phyloP scores from a whole-genome alignment of 176 grass and related monocot genomes.

The Thalia dealbata region DNA sequence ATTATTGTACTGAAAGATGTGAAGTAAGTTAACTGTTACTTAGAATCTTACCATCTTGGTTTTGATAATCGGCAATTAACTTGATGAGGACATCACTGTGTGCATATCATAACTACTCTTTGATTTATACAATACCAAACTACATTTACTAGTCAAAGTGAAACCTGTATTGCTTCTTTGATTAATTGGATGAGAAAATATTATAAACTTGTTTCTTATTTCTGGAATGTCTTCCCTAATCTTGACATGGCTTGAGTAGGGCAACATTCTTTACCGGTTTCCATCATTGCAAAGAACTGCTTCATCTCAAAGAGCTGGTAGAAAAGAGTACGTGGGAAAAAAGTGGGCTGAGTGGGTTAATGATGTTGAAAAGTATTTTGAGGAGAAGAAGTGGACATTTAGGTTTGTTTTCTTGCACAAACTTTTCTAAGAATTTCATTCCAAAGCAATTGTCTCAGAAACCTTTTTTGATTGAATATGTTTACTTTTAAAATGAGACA shows the following conservation, averaged over 20 bases:
- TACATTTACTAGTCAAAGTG: neutral
- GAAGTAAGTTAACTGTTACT: too few species aligned
- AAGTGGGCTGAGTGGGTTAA: slow-evolving; percentile 67
- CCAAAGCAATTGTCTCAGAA: too few species aligned
- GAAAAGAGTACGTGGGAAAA: slow-evolving; percentile 74
- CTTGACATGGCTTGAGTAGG: slow-evolving; percentile 34
- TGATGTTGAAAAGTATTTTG: slow-evolving; percentile 65
- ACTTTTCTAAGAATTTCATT: neutral
- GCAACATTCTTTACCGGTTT: slow-evolving; percentile 88
- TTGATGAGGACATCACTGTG: too few species aligned
- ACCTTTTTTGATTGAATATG: too few species aligned
- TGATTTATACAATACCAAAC: neutral
- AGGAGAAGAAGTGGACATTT: slow-evolving; percentile 87
- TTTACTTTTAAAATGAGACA: neutral
- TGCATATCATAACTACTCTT: too few species aligned
- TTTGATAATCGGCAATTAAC: neutral
- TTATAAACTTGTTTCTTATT: neutral
- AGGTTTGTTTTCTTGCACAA: slow-evolving; percentile 38
- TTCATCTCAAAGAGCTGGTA: slow-evolving; percentile 46
- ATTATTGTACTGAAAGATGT: too few species aligned
- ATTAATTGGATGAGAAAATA: slow-evolving; percentile 1
- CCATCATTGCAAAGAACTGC: slow-evolving; percentile 86
- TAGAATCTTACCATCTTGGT: neutral
- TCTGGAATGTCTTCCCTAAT: slow-evolving; percentile 9
- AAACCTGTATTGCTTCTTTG: neutral